Conservation (phyloP, 345 rosid genomes). For the Pistacia atlantica region DNA sequence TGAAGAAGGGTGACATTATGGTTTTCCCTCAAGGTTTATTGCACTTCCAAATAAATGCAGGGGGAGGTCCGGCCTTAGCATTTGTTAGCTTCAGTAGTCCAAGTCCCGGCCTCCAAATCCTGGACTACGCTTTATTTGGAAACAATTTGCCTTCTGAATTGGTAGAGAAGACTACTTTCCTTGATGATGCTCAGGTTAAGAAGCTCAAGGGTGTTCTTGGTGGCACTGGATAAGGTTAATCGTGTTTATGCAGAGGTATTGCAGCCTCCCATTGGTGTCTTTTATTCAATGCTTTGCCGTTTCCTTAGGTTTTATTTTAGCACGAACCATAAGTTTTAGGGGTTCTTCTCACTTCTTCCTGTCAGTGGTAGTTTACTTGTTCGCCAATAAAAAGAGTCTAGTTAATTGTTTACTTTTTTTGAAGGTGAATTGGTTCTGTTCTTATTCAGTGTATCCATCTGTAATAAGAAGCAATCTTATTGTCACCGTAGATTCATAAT, state of each 20-base stretch:
- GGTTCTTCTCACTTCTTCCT: not conserved
- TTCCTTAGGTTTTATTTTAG: not conserved
- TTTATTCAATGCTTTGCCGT: not conserved
- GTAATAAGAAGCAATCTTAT: no score
- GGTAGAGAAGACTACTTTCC: conserved; percentile 57
- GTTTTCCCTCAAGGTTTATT: conserved; percentile 73
- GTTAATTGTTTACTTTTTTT: not conserved
- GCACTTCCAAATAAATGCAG: conserved; percentile 77
- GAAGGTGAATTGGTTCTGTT: not conserved
- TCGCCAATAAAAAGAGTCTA: not conserved
- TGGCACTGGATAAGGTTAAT: conserved; percentile 52
- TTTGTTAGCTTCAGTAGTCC: conserved; percentile 70
- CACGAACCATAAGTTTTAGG: not conserved
- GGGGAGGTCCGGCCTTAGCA: conserved; percentile 45
- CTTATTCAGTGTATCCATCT: not conserved
- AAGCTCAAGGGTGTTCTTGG: conserved; percentile 90
- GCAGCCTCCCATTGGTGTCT: not conserved
- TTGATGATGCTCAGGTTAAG: conserved; percentile 66
- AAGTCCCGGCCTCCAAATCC: conserved; percentile 74
- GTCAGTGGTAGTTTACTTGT: not conserved
- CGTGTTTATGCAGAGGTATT: not conserved
- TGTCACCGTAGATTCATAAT: not conserved
- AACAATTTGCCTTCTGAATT: conserved; percentile 64
- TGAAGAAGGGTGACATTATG: conserved; percentile 66
- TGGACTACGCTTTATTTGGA: conserved; percentile 65